phyloP scores from a whole-genome alignment of 2,329 filamentous ascomycete genomes.

The Xylaria sp. region DNA sequence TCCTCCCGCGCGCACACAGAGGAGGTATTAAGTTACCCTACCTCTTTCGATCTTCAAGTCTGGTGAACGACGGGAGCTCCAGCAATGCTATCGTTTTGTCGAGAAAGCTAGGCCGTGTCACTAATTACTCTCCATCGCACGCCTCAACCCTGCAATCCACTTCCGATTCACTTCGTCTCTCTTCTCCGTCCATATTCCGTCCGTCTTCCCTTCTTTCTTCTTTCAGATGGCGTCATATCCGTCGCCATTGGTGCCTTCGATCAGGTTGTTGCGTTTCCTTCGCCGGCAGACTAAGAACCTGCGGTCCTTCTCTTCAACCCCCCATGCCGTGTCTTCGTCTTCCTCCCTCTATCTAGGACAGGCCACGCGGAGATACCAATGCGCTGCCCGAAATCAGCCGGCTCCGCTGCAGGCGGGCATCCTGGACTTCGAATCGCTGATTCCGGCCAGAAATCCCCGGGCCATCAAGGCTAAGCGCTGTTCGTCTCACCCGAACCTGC shows the following conservation, averaged over 20 bases:
- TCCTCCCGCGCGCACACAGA: not conserved
- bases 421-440: conserved; percentile 24
- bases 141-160: not conserved
- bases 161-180: no score
- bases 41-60: not conserved
- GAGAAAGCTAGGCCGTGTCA: no score
- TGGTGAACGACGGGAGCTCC: conserved; percentile 1
- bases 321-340: conserved; percentile 10
- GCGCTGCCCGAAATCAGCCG: conserved; percentile 25
- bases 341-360: conserved; percentile 8
- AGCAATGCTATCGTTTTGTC: conserved; percentile 12
- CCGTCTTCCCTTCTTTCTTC: not conserved
- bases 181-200: no score
- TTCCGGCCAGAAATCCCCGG: conserved; percentile 15
- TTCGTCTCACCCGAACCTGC: conserved; percentile 12
- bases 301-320: conserved; percentile 45
- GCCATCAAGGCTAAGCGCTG: conserved; percentile 8
- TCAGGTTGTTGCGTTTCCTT: conserved; percentile 64
- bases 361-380: conserved; percentile 18
- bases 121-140: conserved; percentile 1
- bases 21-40: not conserved
- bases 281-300: conserved; percentile 61
- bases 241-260: conserved; percentile 46
- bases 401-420: conserved; percentile 23
- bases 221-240: conserved; percentile 40